These are phyloP conservation scores for Naematelia encephala DNA, from an alignment of 768 basidiomycete species.

Conservation along the genomic window DNA sequence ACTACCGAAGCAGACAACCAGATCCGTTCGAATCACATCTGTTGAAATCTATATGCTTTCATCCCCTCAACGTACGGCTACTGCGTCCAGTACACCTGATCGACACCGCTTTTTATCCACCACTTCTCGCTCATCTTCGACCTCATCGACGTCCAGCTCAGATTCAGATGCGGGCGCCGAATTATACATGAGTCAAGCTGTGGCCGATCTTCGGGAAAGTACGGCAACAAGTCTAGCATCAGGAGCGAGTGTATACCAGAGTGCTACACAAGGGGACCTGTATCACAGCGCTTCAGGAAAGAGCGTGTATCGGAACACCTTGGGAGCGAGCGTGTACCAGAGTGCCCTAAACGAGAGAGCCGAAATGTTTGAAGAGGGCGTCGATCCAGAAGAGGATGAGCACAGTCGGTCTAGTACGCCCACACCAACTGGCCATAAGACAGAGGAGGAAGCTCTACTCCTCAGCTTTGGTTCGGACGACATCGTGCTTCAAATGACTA, in stretches of 20 bases:
- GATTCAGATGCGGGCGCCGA: constrained; percentile 39
- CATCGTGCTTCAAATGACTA: constrained; percentile 59
- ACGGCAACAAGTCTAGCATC: constrained; percentile 20
- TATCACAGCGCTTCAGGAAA: constrained; percentile 19
- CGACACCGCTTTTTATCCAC: constrained; percentile 14
- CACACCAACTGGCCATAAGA: constrained; percentile 8
- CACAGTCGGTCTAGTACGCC: constrained; percentile 27
- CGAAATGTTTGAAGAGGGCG: constrained; percentile 4
- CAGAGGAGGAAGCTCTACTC: constrained; percentile 44
- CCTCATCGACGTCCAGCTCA: constrained; percentile 2
- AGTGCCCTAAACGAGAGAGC: constrained; percentile 13
- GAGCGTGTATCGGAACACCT: constrained; percentile 3
- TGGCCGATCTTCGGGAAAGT: constrained; percentile 50
- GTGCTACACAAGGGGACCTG: constrained; percentile 10
- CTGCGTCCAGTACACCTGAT: not conserved
- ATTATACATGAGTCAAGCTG: constrained; percentile 51
- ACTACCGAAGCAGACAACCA: constrained; percentile 4
- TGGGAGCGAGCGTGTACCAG: constrained; percentile 1
- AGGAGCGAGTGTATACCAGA: constrained; percentile 22
- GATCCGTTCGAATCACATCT: constrained; percentile 23
- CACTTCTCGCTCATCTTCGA: constrained; percentile 24
- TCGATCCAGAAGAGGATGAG: constrained; percentile 2
- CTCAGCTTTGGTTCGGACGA: constrained; percentile 65
- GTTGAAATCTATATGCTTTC: constrained; percentile 28
- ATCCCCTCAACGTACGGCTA: not conserved